These are phyloP conservation scores for Heteromeles arbutifolia DNA, from an alignment of 306 rosid species.

Conservation along the genomic window DNA sequence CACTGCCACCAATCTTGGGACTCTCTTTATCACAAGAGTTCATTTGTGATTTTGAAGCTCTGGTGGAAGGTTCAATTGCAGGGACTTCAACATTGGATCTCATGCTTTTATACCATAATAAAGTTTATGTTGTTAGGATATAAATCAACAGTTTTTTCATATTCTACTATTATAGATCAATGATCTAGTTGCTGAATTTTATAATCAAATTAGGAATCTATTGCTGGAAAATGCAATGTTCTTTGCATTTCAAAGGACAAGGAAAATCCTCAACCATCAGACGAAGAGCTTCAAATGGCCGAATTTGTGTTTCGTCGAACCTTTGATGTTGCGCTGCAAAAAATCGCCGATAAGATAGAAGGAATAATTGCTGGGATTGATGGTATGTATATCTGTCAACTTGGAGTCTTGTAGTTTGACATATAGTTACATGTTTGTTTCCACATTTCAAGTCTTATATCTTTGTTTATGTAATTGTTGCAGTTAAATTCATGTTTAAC, in stretches of 20 bases:
- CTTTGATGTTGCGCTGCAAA: constrained; percentile 56
- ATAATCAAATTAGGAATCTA: constrained; percentile 57
- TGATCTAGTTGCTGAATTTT: neutral
- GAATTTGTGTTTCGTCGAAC: constrained; percentile 69
- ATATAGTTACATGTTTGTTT: constrained; percentile 8
- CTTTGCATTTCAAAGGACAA: constrained; percentile 57
- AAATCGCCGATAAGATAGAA: constrained; percentile 41
- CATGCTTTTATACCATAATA: neutral
- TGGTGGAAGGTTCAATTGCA: neutral
- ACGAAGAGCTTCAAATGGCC: constrained; percentile 47
- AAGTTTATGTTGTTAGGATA: neutral
- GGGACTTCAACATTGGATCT: neutral
- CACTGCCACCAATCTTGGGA: neutral
- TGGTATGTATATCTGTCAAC: constrained; percentile 31
- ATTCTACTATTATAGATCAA: neutral
- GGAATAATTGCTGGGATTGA: constrained; percentile 53
- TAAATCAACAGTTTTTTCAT: neutral
- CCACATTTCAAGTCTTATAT: constrained; percentile 21
- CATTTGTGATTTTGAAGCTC: neutral
- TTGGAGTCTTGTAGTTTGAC: neutral
- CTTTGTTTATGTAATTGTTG: constrained; percentile 39
- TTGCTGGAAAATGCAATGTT: constrained; percentile 84
- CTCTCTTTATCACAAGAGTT: neutral
- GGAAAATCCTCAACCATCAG: constrained; percentile 54
- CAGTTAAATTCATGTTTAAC: constrained; percentile 72